These are phyloP conservation scores for Mortierella alpina DNA, from an alignment of 192 early-diverging fungal species.

Conservation along the genomic window DNA sequence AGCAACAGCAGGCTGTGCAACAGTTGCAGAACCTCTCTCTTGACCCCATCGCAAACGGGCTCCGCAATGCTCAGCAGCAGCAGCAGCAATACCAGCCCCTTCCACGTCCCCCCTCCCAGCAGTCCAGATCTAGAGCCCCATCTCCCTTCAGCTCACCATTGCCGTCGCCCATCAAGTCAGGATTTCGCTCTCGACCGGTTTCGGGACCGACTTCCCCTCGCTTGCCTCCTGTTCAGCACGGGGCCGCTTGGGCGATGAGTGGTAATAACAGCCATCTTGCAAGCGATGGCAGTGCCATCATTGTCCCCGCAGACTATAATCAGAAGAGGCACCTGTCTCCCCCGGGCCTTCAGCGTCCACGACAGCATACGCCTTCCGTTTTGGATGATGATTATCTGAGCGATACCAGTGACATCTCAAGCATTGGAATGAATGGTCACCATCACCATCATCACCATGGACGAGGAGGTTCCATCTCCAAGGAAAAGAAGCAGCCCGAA, in stretches of 20 bases:
- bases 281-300: constrained; percentile 30
- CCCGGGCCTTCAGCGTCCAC: constrained; percentile 11
- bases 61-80: constrained; percentile 3
- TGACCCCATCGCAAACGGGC: constrained; percentile 8
- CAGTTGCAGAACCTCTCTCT: constrained; percentile 39
- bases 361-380: constrained; percentile 1
- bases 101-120: neutral
- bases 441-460: constrained; percentile 3
- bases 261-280: constrained; percentile 13
- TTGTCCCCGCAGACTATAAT: constrained; percentile 40
- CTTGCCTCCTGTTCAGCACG: constrained; percentile 16
- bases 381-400: constrained; percentile 53
- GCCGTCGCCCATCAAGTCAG: constrained; percentile 46
- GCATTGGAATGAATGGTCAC: constrained; percentile 44
- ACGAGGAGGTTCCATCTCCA: constrained; percentile 49
- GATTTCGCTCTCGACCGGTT: constrained; percentile 48
- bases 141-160: constrained; percentile 47
- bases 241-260: constrained; percentile 16
- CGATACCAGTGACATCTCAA: constrained; percentile 51
- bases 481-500: constrained; percentile 82
- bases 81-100: constrained; percentile 19
- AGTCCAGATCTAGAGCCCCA: constrained; percentile 23
- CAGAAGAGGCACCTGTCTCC: constrained; percentile 45
- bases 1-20: constrained; percentile 53
- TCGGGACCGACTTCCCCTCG: constrained; percentile 46